Percentiles rank a stretch among this genome's conserved stretches.
These are phyloP conservation scores for Sphaerulina populicola DNA, from an alignment of 2,329 filamentous ascomycete genomes.

Conservation along the genomic window DNA sequence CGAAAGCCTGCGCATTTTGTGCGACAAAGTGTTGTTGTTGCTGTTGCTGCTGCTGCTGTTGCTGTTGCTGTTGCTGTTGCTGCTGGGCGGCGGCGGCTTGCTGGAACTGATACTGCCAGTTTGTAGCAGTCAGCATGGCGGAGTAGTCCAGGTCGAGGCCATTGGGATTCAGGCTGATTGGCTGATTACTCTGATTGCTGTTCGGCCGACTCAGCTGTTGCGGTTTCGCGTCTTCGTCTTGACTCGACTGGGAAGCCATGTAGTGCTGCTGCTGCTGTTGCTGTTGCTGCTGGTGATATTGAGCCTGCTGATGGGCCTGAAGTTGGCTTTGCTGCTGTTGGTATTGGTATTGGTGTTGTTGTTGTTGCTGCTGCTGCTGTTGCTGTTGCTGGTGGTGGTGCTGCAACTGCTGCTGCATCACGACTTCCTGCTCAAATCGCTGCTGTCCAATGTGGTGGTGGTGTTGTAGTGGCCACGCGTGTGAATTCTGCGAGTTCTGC, in stretches of 20 bases:
- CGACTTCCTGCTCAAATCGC: conserved; percentile 16
- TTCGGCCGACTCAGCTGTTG: conserved; percentile 24
- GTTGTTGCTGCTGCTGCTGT: conserved; percentile 23
- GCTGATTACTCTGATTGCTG: conserved; percentile 27
- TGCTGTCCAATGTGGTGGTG: conserved; percentile 16
- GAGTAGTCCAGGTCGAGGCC: conserved; percentile 31
- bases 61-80: conserved; percentile 25
- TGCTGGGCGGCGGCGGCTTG: conserved; percentile 16
- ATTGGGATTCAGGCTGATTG: conserved; percentile 27
- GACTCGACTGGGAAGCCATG: conserved; percentile 18
- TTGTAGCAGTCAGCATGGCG: conserved; percentile 28
- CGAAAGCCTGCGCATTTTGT: conserved; percentile 31
- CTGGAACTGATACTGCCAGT: conserved; percentile 41
- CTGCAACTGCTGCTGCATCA: conserved; percentile 22
- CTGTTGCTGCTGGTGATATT: conserved; percentile 16
- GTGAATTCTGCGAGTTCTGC: conserved; percentile 15
- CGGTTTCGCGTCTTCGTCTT: conserved; percentile 14
- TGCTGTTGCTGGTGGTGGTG: conserved; percentile 20
- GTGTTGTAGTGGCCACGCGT: conserved; percentile 3
- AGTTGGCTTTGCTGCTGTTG: not conserved
- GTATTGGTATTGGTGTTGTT: conserved; percentile 11
- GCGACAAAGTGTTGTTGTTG: conserved; percentile 22
- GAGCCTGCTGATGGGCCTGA: conserved; percentile 12
- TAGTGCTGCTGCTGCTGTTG: conserved; percentile 23
- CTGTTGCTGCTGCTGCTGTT: conserved; percentile 23